Evolutionary conservation across 768 basidiomycete genomes (phyloP), one percentile per base, ranked within the genome.

Genomic region (Agaricus sinodeliciosus): DNA sequence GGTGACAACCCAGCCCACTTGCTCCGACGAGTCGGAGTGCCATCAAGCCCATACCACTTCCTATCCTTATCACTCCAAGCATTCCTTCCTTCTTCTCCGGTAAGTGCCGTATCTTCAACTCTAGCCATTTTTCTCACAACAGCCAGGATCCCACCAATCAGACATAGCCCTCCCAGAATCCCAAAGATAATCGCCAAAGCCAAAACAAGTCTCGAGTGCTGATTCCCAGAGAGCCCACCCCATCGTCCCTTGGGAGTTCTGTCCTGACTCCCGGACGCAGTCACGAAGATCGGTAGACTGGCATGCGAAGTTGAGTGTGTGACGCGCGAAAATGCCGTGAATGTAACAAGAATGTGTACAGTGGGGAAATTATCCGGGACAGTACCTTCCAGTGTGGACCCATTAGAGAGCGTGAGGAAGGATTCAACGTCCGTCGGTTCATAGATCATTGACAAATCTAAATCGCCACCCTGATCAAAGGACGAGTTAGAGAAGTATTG

Each of bases 221-320:
- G 82, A 2, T 77, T 72, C 12, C 71, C 64, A 12, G 76, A 75
- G 4, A 74, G 63, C 0, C 69, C 68, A 35, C 56, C 61, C 13
- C 68, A 68, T 57, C 65, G 71, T 25, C 63, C 54, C 13, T 59
- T 63, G n/a, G 64, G 63, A 2, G 64, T 62, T 35, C 74, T 69
- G 56, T 77, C 69, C 19, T 66, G 66, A 57, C 56, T 62, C 11
- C 49, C 58, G 36, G 58, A 61, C 27, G 69, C 66, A 54, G 74
- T 63, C 51, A 83, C 64, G 49, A 74, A 70, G 27, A 90, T 69
- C 1, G 74, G 65, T 15, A 89, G 71, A 50, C 58, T 76, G 1
- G 84, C 73, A 59, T 87, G 85, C 16, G 87, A 90, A 1, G 80
- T 86, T 13, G 87, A 84, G 58, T 83, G 87, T 2, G 82, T 87